These are phyloP conservation scores for Mortierella sp. DNA, from an alignment of 371 early-diverging fungal species.

Conservation along the genomic window DNA sequence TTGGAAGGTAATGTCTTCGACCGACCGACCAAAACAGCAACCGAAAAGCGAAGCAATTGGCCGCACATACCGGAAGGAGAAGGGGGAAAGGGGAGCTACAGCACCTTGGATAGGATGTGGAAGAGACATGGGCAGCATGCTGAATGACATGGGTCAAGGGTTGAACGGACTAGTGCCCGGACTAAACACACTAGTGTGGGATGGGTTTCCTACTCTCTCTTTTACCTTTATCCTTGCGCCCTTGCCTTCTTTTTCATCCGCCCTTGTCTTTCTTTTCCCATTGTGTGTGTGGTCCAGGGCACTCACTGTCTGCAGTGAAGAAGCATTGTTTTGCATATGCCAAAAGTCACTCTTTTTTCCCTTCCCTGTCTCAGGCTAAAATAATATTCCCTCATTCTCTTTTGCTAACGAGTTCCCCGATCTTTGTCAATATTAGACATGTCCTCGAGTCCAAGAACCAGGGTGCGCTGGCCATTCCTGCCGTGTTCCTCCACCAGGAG, in stretches of 20 bases:
- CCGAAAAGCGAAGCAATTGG: neutral
- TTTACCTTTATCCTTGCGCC: neutral
- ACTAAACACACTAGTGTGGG: neutral
- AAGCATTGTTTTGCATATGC: slow-evolving; percentile 6
- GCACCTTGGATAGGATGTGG: neutral
- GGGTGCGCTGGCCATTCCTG: slow-evolving; percentile 61
- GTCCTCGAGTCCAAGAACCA: slow-evolving; percentile 56
- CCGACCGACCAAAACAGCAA: neutral
- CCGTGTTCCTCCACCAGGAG: slow-evolving; percentile 77
- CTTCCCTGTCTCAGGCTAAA: neutral
- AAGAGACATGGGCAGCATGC: neutral
- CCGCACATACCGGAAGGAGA: neutral
- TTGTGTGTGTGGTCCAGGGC: neutral
- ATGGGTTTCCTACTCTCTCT: neutral
- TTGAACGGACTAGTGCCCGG: neutral
- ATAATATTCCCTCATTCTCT: neutral
- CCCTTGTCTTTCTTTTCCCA: neutral
- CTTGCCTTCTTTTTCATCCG: neutral
- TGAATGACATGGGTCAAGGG: slow-evolving; percentile 7
- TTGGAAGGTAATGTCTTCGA: slow-evolving; percentile 43
- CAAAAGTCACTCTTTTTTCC: neutral
- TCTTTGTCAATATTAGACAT: slow-evolving; percentile 27
- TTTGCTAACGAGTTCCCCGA: neutral
- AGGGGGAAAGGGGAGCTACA: too few species aligned
- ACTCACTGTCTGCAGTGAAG: neutral